These are phyloP conservation scores for Akanthomyces muscarius DNA, from an alignment of 2,329 filamentous ascomycete species.

Conservation along the genomic window DNA sequence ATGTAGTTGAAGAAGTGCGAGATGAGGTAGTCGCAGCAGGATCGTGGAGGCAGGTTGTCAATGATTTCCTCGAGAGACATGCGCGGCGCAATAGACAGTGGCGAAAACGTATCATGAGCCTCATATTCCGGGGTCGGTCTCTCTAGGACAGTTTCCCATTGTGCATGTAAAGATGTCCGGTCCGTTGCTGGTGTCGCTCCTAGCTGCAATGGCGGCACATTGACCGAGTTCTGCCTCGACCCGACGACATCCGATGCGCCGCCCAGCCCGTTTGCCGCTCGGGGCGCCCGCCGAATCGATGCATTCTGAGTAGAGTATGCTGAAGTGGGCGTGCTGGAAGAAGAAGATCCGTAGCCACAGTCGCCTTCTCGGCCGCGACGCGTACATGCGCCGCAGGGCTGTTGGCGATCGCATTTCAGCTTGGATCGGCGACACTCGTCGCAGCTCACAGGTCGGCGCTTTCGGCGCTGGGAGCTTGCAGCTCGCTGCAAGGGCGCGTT, in stretches of 20 bases:
- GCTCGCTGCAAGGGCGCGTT: neutral
- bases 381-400: conserved; percentile 18
- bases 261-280: no score
- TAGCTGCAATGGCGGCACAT: no score
- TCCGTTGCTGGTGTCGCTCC: neutral
- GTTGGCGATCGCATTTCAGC: conserved; percentile 20
- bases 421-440: conserved; percentile 20
- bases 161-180: neutral
- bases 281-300: no score
- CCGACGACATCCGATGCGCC: no score
- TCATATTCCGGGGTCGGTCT: neutral
- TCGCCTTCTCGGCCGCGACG: neutral
- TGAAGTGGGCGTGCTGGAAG: no score
- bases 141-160: neutral
- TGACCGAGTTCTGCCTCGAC: no score
- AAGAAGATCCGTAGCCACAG: neutral
- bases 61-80: conserved; percentile 16
- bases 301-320: no score
- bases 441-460: conserved; percentile 16
- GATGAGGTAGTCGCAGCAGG: conserved; percentile 19
- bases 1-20: conserved; percentile 18
- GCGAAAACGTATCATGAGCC: neutral
- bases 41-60: conserved; percentile 7
- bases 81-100: neutral
- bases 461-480: neutral